phyloP scores from a whole-genome alignment of 1,139 yeast species.

The Magnusiomyces starmeri region DNA sequence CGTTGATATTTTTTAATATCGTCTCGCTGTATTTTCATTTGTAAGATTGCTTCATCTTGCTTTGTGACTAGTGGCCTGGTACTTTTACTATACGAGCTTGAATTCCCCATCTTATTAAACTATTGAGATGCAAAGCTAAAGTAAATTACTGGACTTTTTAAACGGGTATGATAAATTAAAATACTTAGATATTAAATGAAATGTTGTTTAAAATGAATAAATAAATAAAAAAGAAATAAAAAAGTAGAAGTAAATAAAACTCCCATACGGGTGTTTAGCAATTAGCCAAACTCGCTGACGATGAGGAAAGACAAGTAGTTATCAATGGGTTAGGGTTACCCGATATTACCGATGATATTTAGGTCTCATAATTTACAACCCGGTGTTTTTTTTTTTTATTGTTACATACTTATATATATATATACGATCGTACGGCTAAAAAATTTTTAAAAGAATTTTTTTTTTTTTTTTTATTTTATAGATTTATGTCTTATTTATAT shows the following conservation, averaged over 20 bases:
- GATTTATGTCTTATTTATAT: background rate
- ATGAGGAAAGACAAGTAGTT: background rate
- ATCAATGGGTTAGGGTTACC: background rate
- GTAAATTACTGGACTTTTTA: too few species aligned
- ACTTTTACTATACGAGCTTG: conserved; percentile 10
- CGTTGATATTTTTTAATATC: conserved; percentile 69
- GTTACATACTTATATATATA: background rate
- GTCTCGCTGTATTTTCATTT: conserved; percentile 82
- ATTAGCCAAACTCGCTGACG: background rate
- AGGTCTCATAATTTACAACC: too few species aligned
- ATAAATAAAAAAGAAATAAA: too few species aligned
- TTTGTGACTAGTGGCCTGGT: conserved; percentile 44
- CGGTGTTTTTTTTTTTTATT: too few species aligned
- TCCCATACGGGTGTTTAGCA: too few species aligned
- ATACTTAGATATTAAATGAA: too few species aligned
- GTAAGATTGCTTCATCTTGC: conserved; percentile 79
- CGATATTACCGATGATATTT: too few species aligned
- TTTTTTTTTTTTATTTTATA: background rate
- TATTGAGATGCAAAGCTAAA: background rate
- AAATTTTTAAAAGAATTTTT: background rate
- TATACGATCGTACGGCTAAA: background rate
- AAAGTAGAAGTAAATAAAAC: too few species aligned
- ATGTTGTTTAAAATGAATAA: too few species aligned
- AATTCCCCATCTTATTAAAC: conserved; percentile 11
- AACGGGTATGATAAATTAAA: too few species aligned